phyloP scores from a whole-genome alignment of 331 rosid species.

The Dryas integrifolia region DNA sequence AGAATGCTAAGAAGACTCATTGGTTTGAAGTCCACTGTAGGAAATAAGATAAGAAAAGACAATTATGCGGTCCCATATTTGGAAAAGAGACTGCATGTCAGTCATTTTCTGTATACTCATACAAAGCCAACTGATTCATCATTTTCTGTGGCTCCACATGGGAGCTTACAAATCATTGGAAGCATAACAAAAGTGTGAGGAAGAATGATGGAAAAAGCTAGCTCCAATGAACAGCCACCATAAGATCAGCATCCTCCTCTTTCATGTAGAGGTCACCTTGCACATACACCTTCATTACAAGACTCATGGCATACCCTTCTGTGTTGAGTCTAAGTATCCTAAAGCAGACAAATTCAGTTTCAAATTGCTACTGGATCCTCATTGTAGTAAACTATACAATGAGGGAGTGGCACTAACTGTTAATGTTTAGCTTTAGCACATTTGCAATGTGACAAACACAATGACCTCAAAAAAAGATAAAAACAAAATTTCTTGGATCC shows the following conservation, averaged over 20 bases:
- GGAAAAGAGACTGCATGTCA: neutral
- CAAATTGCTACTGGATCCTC: neutral
- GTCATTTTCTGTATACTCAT: neutral
- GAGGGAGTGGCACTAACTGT: neutral
- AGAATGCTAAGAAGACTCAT: neutral
- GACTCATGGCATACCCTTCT: conserved; percentile 6
- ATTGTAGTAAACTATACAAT: neutral
- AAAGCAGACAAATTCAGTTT: neutral
- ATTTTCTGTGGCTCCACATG: neutral
- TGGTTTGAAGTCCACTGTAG: neutral
- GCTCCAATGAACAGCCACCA: neutral
- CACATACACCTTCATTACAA: neutral
- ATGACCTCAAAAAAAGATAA: conserved; percentile 9
- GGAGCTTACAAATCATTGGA: neutral
- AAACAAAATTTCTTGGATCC: neutral
- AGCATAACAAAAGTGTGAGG: neutral
- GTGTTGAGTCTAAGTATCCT: neutral
- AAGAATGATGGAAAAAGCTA: neutral
- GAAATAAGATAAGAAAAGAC: neutral
- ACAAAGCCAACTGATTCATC: neutral
- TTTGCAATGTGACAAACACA: neutral
- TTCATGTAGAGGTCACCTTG: neutral
- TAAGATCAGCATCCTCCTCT: neutral
- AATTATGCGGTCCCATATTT: neutral
- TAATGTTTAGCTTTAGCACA: neutral